phyloP scores from a whole-genome alignment of 495 filamentous ascomycete species.

The Penicillium waksmanii region DNA sequence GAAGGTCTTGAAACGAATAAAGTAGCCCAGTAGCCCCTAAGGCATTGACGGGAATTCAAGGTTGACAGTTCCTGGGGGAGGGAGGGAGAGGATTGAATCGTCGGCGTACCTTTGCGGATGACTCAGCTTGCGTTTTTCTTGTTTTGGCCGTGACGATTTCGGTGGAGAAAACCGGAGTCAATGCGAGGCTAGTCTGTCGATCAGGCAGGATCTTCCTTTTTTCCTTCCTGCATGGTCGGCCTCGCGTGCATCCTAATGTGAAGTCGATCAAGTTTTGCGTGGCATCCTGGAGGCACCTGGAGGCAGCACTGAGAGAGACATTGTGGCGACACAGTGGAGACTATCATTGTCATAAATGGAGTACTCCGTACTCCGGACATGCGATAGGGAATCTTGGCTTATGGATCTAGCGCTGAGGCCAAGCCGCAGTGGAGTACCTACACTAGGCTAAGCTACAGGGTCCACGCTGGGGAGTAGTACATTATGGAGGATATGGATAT shows the following conservation, averaged over 20 bases:
- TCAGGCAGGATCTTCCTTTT: not conserved
- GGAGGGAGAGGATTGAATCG: not conserved
- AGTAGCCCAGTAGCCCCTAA: slow-evolving; percentile 7
- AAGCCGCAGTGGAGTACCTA: slow-evolving; percentile 1
- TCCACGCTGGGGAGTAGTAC: no score
- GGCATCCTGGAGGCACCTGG: not conserved
- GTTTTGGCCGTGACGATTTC: slow-evolving; percentile 21
- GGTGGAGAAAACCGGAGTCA: slow-evolving; percentile 15
- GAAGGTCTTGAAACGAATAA: not conserved
- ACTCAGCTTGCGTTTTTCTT: slow-evolving; percentile 21
- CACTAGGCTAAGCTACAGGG: no score
- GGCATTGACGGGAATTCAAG: slow-evolving; percentile 3
- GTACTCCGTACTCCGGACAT: no score
- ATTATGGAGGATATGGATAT: no score
- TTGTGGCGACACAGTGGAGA: not conserved
- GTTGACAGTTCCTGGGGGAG: not conserved
- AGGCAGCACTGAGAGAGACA: not conserved
- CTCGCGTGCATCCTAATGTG: not conserved
- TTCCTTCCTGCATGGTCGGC: not conserved
- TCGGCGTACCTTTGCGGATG: slow-evolving; percentile 5
- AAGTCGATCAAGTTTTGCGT: not conserved
- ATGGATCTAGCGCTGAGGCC: not conserved
- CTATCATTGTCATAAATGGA: no score
- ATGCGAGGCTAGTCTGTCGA: slow-evolving; percentile 14
- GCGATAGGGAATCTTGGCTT: no score